A percentile compares a stretch with the other conserved stretches of the same genome.
These are phyloP conservation scores for Sugiyamaella mastotermitis DNA, from an alignment of 805 yeast genomes.

Conservation along the genomic window DNA sequence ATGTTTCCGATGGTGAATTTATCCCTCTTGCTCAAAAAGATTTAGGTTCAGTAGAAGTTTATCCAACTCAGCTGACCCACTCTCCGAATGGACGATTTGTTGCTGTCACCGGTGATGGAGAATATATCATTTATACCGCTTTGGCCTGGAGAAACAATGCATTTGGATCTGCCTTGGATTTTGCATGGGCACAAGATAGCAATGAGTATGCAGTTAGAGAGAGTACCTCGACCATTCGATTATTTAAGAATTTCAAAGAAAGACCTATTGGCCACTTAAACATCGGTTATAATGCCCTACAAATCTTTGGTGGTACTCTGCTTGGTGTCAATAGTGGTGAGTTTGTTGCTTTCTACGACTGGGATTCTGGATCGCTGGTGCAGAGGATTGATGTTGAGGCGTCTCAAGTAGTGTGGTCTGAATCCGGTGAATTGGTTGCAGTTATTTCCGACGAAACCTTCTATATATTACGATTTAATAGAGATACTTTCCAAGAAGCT, in stretches of 20 bases:
- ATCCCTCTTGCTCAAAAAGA: slow-evolving; percentile 79
- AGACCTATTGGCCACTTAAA: slow-evolving; percentile 57
- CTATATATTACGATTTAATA: slow-evolving; percentile 70
- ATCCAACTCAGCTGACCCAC: slow-evolving; percentile 80
- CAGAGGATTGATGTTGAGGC: slow-evolving; percentile 81
- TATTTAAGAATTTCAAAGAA: slow-evolving; percentile 82
- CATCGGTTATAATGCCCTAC: slow-evolving; percentile 50
- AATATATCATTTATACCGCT: slow-evolving; percentile 91
- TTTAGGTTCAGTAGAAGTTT: slow-evolving; percentile 88
- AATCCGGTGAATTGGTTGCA: slow-evolving; percentile 82
- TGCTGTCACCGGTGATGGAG: slow-evolving; percentile 97
- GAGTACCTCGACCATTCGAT: slow-evolving; percentile 54
- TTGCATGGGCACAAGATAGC: slow-evolving; percentile 93
- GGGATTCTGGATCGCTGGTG: slow-evolving; percentile 83
- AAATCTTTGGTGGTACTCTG: slow-evolving; percentile 82
- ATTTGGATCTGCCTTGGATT: slow-evolving; percentile 84
- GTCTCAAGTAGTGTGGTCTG: slow-evolving; percentile 83
- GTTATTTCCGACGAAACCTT: slow-evolving; percentile 66
- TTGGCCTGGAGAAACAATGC: slow-evolving; percentile 97
- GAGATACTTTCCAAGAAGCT: slow-evolving; percentile 60
- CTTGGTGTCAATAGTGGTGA: slow-evolving; percentile 74
- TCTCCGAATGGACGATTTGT: slow-evolving; percentile 98
- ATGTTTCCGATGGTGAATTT: slow-evolving; percentile 72
- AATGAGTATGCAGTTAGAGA: slow-evolving; percentile 81
- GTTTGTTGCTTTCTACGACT: slow-evolving; percentile 82